Evolutionary conservation across 179 eudicot genomes (phyloP), one percentile per base, ranked within the genome.

Genomic region (Corrigiola litoralis): DNA sequence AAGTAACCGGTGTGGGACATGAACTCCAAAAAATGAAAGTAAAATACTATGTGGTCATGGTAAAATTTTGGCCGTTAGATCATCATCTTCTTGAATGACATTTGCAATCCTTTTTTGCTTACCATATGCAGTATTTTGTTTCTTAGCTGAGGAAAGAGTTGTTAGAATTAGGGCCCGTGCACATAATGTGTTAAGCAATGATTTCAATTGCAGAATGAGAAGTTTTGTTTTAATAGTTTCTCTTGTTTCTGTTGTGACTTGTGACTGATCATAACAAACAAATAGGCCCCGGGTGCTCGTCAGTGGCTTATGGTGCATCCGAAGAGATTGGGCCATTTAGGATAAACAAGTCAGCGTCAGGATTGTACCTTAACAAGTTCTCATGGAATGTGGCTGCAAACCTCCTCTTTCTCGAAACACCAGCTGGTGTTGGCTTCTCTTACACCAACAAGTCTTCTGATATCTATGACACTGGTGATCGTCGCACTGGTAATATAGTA

Each of bases 231-330:
- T 12, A 12, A 40, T 37, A 12, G n/a, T n/a, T n/a, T n/a, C n/a
- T n/a, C n/a, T n/a, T n/a, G n/a, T n/a, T n/a, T n/a, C n/a, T n/a
- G n/a, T n/a, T n/a, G n/a, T n/a, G n/a, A n/a, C n/a, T n/a, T n/a
- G n/a, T n/a, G n/a, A n/a, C n/a, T n/a, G n/a, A n/a, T n/a, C n/a
- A n/a, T n/a, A n/a, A n/a, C n/a, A n/a, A n/a, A n/a, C n/a, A n/a
- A n/a, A n/a, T n/a, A 92, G 98, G 98, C 23, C 98, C 98, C 9
- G 98, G 98, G 7, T 92, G 98, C 65, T 92, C 98, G 5, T 92
- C 98, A 0, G 83, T 92, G 70, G 98, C 97, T n/a, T 92, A 92
- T 66, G 98, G 98, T 18, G 96, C 96, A 44, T 92, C 98, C 0
- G 98, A 92, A 65, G 98, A 92, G 68, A 79, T 92, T n/a, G 98